Conservation (phyloP, 2,329 filamentous ascomycete genomes). For the Aspergillus fumigatus region DNA sequence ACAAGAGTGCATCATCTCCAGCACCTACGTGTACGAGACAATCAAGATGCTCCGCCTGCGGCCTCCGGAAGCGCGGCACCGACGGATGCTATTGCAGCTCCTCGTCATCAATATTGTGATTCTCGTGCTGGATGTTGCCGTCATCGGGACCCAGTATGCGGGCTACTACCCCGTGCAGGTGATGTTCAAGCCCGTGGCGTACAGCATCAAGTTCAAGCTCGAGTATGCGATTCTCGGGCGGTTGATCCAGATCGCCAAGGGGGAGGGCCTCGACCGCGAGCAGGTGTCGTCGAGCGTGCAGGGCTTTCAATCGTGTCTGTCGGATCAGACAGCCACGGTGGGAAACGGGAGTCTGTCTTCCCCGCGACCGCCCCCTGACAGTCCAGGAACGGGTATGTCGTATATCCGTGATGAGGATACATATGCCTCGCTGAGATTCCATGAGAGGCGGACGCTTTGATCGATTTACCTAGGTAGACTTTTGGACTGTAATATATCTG, state of each 20-base stretch:
- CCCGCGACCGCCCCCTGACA: background rate
- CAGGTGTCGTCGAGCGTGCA: background rate
- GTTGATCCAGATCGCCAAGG: constrained; percentile 26
- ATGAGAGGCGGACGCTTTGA: background rate
- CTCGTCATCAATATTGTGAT: constrained; percentile 49
- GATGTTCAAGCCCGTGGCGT: constrained; percentile 33
- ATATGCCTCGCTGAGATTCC: background rate
- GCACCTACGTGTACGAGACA: constrained; percentile 49
- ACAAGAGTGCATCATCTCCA: constrained; percentile 50
- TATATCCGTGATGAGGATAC: background rate
- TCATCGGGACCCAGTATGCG: constrained; percentile 38
- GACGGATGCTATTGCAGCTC: constrained; percentile 35
- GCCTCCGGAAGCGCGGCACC: constrained; percentile 8
- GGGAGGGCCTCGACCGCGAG: background rate
- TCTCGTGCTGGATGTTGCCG: constrained; percentile 40
- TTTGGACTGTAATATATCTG: background rate
- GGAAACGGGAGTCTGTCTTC: background rate
- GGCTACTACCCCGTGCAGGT: constrained; percentile 36
- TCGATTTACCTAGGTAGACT: background rate
- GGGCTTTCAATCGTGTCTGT: background rate
- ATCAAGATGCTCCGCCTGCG: constrained; percentile 24
- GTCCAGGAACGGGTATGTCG: background rate
- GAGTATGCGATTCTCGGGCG: constrained; percentile 52
- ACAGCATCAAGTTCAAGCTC: constrained; percentile 44
- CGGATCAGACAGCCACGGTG: background rate